phyloP scores from a whole-genome alignment of 2,329 filamentous ascomycete species.

The Fusarium penzigii region DNA sequence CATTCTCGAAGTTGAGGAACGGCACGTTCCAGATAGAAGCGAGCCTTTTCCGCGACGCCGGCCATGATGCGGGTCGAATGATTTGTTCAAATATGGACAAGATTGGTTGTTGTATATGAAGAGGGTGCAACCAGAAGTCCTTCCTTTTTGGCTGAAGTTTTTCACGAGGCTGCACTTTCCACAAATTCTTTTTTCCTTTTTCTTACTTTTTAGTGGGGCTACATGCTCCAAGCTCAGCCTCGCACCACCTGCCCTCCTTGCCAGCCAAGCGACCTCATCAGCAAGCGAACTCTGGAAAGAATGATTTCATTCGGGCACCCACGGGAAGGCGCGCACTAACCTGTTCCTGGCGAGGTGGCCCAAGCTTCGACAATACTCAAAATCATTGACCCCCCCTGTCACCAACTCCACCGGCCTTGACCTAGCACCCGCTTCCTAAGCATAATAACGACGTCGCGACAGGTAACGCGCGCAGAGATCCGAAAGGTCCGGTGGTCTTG shows the following conservation, averaged over 20 bases:
- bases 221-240: constrained; percentile 11
- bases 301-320: constrained; percentile 9
- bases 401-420: constrained; percentile 14
- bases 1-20: constrained; percentile 92
- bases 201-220: constrained; percentile 13
- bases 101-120: constrained; percentile 1
- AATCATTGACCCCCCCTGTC: constrained; percentile 6
- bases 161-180: constrained; percentile 19
- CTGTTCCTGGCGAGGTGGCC: constrained; percentile 1
- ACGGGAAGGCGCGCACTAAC: constrained; percentile 23
- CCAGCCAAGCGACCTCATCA: background rate
- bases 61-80: constrained; percentile 57
- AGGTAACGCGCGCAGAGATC: constrained; percentile 22
- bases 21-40: constrained; percentile 90
- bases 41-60: constrained; percentile 86
- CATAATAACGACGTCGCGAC: constrained; percentile 29
- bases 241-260: constrained; percentile 3
- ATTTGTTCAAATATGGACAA: background rate
- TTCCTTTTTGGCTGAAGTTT: constrained; percentile 9
- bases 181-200: constrained; percentile 4
- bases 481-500: constrained; percentile 24
- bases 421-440: background rate
- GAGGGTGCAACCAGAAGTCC: constrained; percentile 14
- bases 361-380: constrained; percentile 10
- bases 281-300: constrained; percentile 3